These are phyloP conservation scores for Ganoderma sp. DNA, from an alignment of 1,284 basidiomycete genomes.

Conservation along the genomic window DNA sequence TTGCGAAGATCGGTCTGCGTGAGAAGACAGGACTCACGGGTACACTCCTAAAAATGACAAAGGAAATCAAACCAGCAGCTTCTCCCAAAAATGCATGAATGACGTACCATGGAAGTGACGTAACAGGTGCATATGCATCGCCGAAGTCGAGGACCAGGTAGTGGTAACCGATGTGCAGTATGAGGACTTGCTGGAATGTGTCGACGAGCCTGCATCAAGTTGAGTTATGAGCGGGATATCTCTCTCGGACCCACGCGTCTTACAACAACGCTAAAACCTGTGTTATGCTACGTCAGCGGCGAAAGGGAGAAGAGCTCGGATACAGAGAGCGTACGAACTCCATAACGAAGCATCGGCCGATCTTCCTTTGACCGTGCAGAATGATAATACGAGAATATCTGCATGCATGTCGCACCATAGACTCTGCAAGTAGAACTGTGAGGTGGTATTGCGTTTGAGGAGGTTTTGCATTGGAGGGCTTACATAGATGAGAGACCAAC, in stretches of 20 bases:
- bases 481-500: neutral
- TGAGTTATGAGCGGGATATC: neutral
- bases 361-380: neutral
- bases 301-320: neutral
- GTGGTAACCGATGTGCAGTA: conserved; percentile 8
- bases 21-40: neutral
- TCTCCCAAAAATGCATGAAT: neutral
- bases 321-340: neutral
- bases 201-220: neutral
- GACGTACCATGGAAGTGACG: conserved; percentile 11
- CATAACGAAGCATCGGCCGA: neutral
- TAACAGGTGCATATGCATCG: neutral
- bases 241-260: neutral
- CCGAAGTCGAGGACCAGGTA: conserved; percentile 11
- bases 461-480: neutral
- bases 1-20: neutral
- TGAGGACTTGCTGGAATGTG: conserved; percentile 8
- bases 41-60: neutral
- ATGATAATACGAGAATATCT: neutral
- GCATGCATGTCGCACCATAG: neutral
- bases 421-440: neutral
- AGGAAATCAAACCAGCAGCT: neutral
- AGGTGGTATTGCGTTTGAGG: neutral
- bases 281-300: neutral
- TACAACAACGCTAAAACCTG: neutral